A percentile compares a stretch with the other conserved stretches of the same genome.
Evolutionary conservation across 208 protist species (phyloP).

Genomic region (Wallacemonas sp.): DNA sequence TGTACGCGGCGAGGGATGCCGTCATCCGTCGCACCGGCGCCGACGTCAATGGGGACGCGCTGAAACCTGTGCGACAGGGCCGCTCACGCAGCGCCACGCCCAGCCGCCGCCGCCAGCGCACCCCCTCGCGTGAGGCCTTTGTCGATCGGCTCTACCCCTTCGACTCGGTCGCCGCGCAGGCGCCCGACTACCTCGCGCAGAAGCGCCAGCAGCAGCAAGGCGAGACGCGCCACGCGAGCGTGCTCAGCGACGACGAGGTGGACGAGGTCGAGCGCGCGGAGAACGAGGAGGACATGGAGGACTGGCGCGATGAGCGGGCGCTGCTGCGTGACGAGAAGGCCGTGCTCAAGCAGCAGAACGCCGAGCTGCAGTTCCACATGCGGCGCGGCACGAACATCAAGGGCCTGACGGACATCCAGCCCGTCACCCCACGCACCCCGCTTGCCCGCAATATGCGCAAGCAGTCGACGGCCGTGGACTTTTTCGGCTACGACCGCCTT

Average conservation of each 20-base stretch:
- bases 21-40: conserved; percentile 17
- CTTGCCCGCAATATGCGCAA: conserved; percentile 24
- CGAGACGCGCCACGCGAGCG: conserved; percentile 19
- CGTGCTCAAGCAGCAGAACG: conserved; percentile 28
- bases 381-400: conserved; percentile 78
- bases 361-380: conserved; percentile 56
- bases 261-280: conserved; percentile 24
- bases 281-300: conserved; percentile 31
- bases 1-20: conserved; percentile 32
- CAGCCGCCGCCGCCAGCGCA: neutral
- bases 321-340: conserved; percentile 37
- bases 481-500: conserved; percentile 39
- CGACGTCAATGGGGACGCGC: conserved; percentile 28
- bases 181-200: conserved; percentile 24
- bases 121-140: neutral
- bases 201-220: conserved; percentile 28
- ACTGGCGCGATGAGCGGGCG: conserved; percentile 58
- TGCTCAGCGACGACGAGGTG: conserved; percentile 47
- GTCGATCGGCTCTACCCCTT: conserved; percentile 13
- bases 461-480: conserved; percentile 30
- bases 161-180: conserved; percentile 8
- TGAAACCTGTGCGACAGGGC: conserved; percentile 6
- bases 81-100: conserved; percentile 13
- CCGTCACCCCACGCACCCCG: conserved; percentile 30
- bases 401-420: conserved; percentile 29